Percentiles rank a stretch among this genome's conserved stretches.
phyloP scores from a whole-genome alignment of 495 filamentous ascomycete species.

The Trichocladium antarcticum region DNA sequence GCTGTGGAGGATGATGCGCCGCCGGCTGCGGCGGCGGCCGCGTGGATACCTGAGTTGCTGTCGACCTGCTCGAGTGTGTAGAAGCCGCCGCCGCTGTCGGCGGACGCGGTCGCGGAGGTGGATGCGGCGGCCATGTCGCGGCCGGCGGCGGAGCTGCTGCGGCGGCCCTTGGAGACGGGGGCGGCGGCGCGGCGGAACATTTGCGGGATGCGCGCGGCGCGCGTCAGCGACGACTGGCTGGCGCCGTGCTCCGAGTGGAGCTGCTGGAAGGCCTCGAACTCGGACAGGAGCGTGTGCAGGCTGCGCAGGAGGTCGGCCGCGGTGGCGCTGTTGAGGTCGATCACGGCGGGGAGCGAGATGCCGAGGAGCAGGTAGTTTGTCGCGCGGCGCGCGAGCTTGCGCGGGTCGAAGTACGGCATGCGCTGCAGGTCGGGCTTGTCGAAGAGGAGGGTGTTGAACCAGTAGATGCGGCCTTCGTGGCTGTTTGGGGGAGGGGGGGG shows the following conservation, averaged over 20 bases:
- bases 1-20: too few species aligned
- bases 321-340: slow-evolving; percentile 70
- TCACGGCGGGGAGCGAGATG: slow-evolving; percentile 75
- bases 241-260: slow-evolving; percentile 67
- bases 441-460: slow-evolving; percentile 94
- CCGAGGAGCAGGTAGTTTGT: slow-evolving; percentile 91
- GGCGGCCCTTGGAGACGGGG: slow-evolving; percentile 47
- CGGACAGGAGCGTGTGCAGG: slow-evolving; percentile 71
- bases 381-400: slow-evolving; percentile 71
- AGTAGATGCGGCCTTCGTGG: slow-evolving; percentile 87
- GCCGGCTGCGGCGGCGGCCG: too few species aligned
- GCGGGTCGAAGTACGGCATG: slow-evolving; percentile 73
- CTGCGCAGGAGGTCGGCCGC: slow-evolving; percentile 76
- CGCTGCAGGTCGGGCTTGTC: slow-evolving; percentile 66
- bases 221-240: slow-evolving; percentile 56
- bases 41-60: too few species aligned
- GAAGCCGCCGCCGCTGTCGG: background rate
- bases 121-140: background rate
- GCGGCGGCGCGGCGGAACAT: slow-evolving; percentile 70
- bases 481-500: slow-evolving; percentile 32
- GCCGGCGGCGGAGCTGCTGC: slow-evolving; percentile 50
- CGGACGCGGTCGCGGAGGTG: background rate
- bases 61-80: slow-evolving; percentile 20
- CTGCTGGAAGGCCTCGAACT: slow-evolving; percentile 88
- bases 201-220: slow-evolving; percentile 67